Base-by-base conservation (phyloP, 352 stramenopile genomes). In the Phytopythium litorale region DNA sequence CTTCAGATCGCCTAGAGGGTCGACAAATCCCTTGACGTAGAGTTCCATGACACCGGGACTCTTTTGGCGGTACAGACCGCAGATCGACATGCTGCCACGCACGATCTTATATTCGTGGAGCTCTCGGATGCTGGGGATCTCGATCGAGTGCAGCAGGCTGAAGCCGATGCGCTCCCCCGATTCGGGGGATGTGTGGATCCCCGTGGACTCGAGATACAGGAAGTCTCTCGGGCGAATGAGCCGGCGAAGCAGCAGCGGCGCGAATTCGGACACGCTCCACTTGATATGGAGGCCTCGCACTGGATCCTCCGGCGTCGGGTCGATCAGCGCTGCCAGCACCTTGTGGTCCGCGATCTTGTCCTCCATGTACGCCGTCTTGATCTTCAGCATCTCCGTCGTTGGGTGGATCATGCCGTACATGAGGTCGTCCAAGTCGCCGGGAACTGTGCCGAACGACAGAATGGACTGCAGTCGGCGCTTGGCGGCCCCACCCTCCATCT, bases 281-380 rank as follows among this genome's bases (percentile, higher is more conserved):
- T 88, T 88, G 43, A 88, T 66, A 2, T 75, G 70, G 1, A 88
- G 42, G 15, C 76, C 82, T 54, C 78, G 77, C 60, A 88, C 85
- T 7, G 79, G 76, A 18, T 81, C 65, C 51, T 72, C 70, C 0
- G 76, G 50, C 0, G 79, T 80, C 19, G 79, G 70, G 12, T 71
- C 48, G 8, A 68, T 60, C 16, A 89, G 66, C 1, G 61, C 66
- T 0, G 66, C 65, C 21, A 89, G 54, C 58, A 89, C 75, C 0
- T 67, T 68, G 37, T 65, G 72, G 63, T 84, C 79, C 32, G 72
- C 68, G 25, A 84, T 78, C 40, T 72, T 64, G 54, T 75, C 71
- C 12, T 75, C 57, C 37, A 84, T 62, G 59, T 86, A 84, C 0
- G 79, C 77, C 0, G 75, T 70, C 58, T 77, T 80, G 60, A 87